Evolutionary conservation across 2,329 filamentous ascomycete genomes (phyloP).

Genomic region (Colletotrichum navitas): DNA sequence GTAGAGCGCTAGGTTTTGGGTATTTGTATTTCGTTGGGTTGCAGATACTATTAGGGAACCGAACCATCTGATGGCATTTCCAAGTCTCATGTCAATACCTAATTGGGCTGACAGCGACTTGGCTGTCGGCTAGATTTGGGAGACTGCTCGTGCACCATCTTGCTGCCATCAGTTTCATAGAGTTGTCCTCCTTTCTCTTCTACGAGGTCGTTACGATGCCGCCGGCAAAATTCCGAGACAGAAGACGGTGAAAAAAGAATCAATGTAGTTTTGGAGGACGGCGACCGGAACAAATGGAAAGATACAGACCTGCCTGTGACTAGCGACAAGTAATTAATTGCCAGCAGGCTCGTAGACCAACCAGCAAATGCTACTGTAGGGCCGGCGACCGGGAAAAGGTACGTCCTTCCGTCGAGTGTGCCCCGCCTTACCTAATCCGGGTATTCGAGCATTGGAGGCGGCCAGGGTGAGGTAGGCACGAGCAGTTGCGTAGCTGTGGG

Average conservation of each 20-base stretch:
- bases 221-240: background rate
- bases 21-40: background rate
- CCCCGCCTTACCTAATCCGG: slow-evolving; percentile 41
- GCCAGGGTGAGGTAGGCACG: slow-evolving; percentile 42
- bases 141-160: background rate
- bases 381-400: slow-evolving; percentile 37
- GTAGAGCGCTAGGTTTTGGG: background rate
- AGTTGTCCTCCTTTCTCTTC: too few relatives aligned
- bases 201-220: too few relatives aligned
- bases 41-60: background rate
- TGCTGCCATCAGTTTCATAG: background rate
- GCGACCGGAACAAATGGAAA: background rate
- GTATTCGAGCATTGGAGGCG: slow-evolving; percentile 28
- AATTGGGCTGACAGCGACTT: background rate
- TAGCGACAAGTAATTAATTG: background rate
- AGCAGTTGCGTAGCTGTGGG: slow-evolving; percentile 43
- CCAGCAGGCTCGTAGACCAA: background rate
- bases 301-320: background rate
- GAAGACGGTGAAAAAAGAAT: background rate
- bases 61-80: background rate
- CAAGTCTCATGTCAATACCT: background rate
- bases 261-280: background rate
- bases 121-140: background rate
- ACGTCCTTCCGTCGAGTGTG: slow-evolving; percentile 26
- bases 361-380: background rate